phyloP scores from a whole-genome alignment of 2,329 filamentous ascomycete species.

The Didymella arachidicola region DNA sequence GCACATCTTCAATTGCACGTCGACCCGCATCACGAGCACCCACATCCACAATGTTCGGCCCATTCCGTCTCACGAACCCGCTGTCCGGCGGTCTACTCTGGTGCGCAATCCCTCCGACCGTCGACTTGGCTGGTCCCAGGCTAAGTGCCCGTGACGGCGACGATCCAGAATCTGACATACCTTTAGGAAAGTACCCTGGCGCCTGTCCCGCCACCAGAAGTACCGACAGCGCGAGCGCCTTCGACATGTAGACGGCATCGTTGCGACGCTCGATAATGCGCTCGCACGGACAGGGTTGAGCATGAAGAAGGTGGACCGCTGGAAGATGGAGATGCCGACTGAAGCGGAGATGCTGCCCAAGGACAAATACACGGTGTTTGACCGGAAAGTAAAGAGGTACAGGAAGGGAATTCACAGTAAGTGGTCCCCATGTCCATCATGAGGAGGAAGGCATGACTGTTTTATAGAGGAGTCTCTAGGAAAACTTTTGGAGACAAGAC shows the following conservation, averaged over 20 bases:
- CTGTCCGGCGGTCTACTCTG: conserved; percentile 51
- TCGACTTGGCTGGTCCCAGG: not conserved
- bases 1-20: conserved; percentile 26
- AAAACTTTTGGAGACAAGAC: not conserved
- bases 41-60: conserved; percentile 49
- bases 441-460: not conserved
- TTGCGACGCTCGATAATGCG: conserved; percentile 81
- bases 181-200: conserved; percentile 95
- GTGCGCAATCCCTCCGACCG: conserved; percentile 27
- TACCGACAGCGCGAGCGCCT: conserved; percentile 56
- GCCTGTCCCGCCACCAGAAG: conserved; percentile 76
- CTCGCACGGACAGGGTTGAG: conserved; percentile 74
- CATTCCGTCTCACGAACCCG: conserved; percentile 51
- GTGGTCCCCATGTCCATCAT: conserved; percentile 50
- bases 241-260: conserved; percentile 78
- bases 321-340: conserved; percentile 95
- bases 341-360: conserved; percentile 94
- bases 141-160: not conserved
- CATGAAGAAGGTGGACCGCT: conserved; percentile 80
- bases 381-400: conserved; percentile 93
- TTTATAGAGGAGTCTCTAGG: not conserved
- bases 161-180: conserved; percentile 2
- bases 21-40: conserved; percentile 26
- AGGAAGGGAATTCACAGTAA: conserved; percentile 96
- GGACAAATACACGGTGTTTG: conserved; percentile 99